Percentiles rank a stretch among this genome's conserved stretches.
Conservation (phyloP, 352 stramenopile species). For the Phytophthora agathidicida region DNA sequence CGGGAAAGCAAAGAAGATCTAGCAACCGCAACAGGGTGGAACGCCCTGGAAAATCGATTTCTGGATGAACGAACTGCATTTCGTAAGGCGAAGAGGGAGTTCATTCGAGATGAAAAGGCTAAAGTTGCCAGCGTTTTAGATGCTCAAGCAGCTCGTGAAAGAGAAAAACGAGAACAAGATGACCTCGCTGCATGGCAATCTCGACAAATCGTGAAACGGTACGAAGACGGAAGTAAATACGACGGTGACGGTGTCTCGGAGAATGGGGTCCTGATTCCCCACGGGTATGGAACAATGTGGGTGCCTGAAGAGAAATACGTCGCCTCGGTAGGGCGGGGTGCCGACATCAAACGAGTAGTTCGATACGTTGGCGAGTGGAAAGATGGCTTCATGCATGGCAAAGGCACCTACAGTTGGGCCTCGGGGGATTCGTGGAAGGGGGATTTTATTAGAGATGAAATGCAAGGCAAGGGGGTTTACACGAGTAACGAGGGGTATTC, state of each 20-base stretch:
- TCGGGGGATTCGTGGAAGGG: slow-evolving; percentile 65
- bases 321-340: slow-evolving; percentile 12
- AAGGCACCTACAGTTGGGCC: slow-evolving; percentile 62
- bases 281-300: slow-evolving; percentile 66
- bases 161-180: slow-evolving; percentile 35
- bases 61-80: slow-evolving; percentile 54
- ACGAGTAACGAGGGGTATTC: slow-evolving; percentile 26
- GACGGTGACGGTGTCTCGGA: slow-evolving; percentile 58
- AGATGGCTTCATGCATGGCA: slow-evolving; percentile 66
- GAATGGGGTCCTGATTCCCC: slow-evolving; percentile 50
- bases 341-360: slow-evolving; percentile 54
- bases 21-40: slow-evolving; percentile 21
- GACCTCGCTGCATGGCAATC: slow-evolving; percentile 44
- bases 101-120: slow-evolving; percentile 44
- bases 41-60: slow-evolving; percentile 46
- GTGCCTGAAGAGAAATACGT: slow-evolving; percentile 46
- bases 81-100: slow-evolving; percentile 47
- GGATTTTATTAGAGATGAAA: slow-evolving; percentile 62
- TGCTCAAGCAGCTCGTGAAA: slow-evolving; percentile 32
- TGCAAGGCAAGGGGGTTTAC: slow-evolving; percentile 67
- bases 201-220: slow-evolving; percentile 67
- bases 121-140: slow-evolving; percentile 46
- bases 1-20: slow-evolving; percentile 1
- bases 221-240: slow-evolving; percentile 72
- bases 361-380: slow-evolving; percentile 58